Evolutionary conservation across 2,329 filamentous ascomycete genomes (phyloP), one percentile per base, ranked within the genome.

Genomic region (Fusarium succisae): DNA sequence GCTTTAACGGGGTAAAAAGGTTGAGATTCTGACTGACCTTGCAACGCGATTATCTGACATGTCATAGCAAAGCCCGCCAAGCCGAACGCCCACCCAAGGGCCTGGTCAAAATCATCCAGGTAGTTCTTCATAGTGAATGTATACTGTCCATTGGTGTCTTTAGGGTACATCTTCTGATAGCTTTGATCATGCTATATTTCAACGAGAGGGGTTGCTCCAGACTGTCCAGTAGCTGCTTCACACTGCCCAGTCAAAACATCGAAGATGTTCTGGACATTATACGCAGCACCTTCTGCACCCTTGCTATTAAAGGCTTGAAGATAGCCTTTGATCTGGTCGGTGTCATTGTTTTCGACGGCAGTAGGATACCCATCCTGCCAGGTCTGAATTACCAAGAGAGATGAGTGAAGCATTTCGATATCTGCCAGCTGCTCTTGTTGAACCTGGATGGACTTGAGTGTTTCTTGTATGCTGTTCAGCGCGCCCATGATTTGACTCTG

Each of bases 151-250:
- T 37, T 37, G 35, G 1, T 1, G 1, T 10, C 41, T 44, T n/a
- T n/a, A n/a, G n/a, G n/a, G n/a, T 44, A 44, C 41, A 44, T 44
- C 41, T 44, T 44, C 1, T 12, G 2, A 24, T 44, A 44, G 15
- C 41, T 44, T 24, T 18, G 41, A 12, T 24, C n/a, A 24, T 44
- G 41, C 41, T n/a, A 44, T 18, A 5, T 1, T 44, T 18, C 0
- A 8, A 24, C n/a, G 4, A 44, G 41, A 8, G 41, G 41, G 41
- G n/a, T 24, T 18, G 10, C n/a, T 5, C 4, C 5, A 44, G 10
- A 5, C 15, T 18, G 1, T 8, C 41, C 41, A 44, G n/a, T 0
- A 18, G 6, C 0, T 1, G 15, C n/a, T 44, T 44, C 0, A 24
- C 5, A n/a, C n/a, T 4, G n/a, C 15, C 41, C 41, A 0, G 2